These are phyloP conservation scores for Chaetomiaceae sp. DNA, from an alignment of 2,329 filamentous ascomycete species.

Conservation along the genomic window DNA sequence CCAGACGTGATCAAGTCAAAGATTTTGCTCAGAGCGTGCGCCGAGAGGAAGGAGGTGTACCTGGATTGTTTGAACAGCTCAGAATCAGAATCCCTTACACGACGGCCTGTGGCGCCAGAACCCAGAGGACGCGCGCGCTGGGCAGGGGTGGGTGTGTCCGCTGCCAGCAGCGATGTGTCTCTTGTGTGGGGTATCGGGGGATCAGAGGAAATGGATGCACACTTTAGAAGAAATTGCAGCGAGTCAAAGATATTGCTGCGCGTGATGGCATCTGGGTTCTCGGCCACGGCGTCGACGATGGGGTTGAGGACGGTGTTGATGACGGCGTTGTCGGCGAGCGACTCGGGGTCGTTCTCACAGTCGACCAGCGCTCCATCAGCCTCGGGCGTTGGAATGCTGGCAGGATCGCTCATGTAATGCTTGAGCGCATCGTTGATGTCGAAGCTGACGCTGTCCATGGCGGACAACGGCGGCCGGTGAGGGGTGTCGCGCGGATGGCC, in stretches of 20 bases:
- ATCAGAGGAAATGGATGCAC: constrained; percentile 55
- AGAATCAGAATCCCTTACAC: constrained; percentile 49
- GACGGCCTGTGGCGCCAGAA: constrained; percentile 21
- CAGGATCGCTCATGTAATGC: constrained; percentile 91
- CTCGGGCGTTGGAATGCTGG: constrained; percentile 76
- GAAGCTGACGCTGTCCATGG: constrained; percentile 76
- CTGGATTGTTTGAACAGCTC: constrained; percentile 64
- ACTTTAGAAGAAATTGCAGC: constrained; percentile 95
- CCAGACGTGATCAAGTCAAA: constrained; percentile 87
- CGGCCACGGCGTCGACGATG: constrained; percentile 87
- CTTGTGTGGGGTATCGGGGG: constrained; percentile 21
- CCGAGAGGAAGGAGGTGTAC: constrained; percentile 73
- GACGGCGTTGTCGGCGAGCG: constrained; percentile 64
- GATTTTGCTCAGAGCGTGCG: constrained; percentile 82
- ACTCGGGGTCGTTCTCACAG: constrained; percentile 87
- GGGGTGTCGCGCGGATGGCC: constrained; percentile 13
- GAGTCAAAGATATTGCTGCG: constrained; percentile 82
- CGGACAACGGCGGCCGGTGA: constrained; percentile 29
- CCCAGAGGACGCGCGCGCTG: constrained; percentile 14
- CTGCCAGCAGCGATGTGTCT: constrained; percentile 8
- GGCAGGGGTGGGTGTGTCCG: constrained; percentile 14
- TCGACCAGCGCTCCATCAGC: constrained; percentile 79
- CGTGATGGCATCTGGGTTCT: constrained; percentile 83
- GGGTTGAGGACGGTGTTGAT: constrained; percentile 85
- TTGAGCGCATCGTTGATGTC: constrained; percentile 97